These are phyloP conservation scores for Mycena albidolilacea DNA, from an alignment of 768 basidiomycete species.

Conservation along the genomic window DNA sequence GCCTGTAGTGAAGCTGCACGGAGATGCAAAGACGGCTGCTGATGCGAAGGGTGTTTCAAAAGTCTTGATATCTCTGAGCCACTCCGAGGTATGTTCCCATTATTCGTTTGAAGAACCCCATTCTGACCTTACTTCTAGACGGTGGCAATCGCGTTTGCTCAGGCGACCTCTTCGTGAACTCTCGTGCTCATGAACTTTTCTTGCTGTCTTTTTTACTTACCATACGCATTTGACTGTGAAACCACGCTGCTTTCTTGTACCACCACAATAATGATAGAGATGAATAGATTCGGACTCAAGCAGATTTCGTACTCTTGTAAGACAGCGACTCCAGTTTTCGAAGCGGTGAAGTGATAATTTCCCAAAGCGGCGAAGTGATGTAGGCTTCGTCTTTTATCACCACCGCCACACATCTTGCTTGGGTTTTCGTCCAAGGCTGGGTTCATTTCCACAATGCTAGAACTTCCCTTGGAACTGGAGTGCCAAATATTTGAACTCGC, in stretches of 20 bases:
- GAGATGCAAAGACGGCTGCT: constrained; percentile 85
- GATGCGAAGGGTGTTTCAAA: constrained; percentile 78
- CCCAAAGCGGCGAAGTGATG: too few species aligned
- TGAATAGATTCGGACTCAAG: constrained; percentile 21
- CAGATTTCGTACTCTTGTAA: background rate
- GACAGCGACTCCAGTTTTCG: too few species aligned
- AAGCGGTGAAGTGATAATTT: too few species aligned
- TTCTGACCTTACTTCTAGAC: constrained; percentile 59
- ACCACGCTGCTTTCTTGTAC: constrained; percentile 26
- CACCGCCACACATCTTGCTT: too few species aligned
- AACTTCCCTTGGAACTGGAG: too few species aligned
- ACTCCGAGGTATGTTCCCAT: constrained; percentile 82
- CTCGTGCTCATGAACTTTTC: constrained; percentile 23
- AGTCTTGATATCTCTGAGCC: constrained; percentile 89
- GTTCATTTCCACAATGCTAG: too few species aligned
- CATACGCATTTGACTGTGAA: constrained; percentile 25
- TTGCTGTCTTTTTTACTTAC: constrained; percentile 27
- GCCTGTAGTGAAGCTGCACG: constrained; percentile 83
- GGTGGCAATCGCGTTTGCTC: constrained; percentile 90
- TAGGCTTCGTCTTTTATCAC: too few species aligned
- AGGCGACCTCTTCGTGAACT: constrained; percentile 64
- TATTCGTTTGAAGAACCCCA: background rate
- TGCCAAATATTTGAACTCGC: too few species aligned
- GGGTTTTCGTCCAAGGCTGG: too few species aligned
- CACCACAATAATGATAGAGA: constrained; percentile 16